A percentile compares a stretch with the other conserved stretches of the same genome.
Evolutionary conservation across 2,329 filamentous ascomycete genomes (phyloP).

Genomic region (Lasiodiplodia sp.): DNA sequence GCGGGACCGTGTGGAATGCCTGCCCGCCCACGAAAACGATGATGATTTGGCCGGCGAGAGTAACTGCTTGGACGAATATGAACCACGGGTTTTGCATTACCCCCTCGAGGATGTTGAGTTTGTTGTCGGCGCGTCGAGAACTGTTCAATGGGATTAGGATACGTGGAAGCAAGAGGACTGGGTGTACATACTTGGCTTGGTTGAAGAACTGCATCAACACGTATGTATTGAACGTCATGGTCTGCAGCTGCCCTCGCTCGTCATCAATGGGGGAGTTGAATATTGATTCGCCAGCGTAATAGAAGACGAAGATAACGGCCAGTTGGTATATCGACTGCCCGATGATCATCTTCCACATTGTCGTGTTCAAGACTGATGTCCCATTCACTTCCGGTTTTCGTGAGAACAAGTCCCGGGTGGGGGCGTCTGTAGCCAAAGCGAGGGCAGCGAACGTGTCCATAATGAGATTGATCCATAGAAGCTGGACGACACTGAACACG

Average conservation of each 20-base stretch:
- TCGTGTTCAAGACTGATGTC: conserved; percentile 80
- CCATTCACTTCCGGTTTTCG: conserved; percentile 85
- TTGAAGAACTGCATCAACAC: conserved; percentile 99
- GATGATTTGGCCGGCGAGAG: conserved; percentile 87
- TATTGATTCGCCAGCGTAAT: conserved; percentile 71
- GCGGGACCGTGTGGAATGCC: conserved; percentile 76
- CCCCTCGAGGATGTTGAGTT: conserved; percentile 94
- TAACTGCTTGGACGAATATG: conserved; percentile 80
- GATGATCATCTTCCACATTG: conserved; percentile 75
- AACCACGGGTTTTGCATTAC: conserved; percentile 88
- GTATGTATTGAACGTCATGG: conserved; percentile 96
- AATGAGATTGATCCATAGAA: conserved; percentile 94
- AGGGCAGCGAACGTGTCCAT: conserved; percentile 89
- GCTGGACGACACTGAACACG: conserved; percentile 83
- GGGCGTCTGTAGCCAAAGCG: conserved; percentile 83
- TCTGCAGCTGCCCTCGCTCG: conserved; percentile 64
- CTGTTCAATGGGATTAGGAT: too few species aligned
- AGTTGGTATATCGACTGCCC: conserved; percentile 83
- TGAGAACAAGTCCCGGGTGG: conserved; percentile 79
- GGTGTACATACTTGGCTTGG: conserved; percentile 71
- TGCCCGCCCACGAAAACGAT: conserved; percentile 86
- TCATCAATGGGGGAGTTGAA: conserved; percentile 61
- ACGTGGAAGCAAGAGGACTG: too few species aligned
- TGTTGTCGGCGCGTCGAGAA: conserved; percentile 86
- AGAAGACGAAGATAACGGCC: conserved; percentile 73